Base-by-base conservation (phyloP, 1,284 basidiomycete genomes). In the Sanguinoderma infundibulare region DNA sequence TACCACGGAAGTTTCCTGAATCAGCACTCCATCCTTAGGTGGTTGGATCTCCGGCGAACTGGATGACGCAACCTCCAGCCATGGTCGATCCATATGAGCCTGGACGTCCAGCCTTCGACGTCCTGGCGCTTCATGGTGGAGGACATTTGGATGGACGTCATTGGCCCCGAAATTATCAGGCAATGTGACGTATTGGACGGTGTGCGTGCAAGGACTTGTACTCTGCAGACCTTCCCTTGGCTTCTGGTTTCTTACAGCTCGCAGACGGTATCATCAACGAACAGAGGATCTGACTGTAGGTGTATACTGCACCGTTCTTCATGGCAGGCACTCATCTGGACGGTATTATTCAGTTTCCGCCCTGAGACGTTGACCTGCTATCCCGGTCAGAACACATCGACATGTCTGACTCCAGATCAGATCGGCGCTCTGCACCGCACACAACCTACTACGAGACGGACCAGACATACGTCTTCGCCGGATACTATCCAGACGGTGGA, bases 231-330 rank as follows among this genome's bases (percentile, higher is more conserved):
- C 28, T 47, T 32, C 42, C 26, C 7, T 46, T 53, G 42, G 61
- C 30, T 50, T 6, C 40, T 30, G 6, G 1, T 44, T 51, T 28
- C 17, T 50, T 52, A 24, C 49, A 73, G 70, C 50, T 73, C 14
- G 53, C 52, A 2, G 76, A 77, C 57, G 73, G 73, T 3, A 72
- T 77, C 61, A 73, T 77, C 55, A 73, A 69, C 53, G 72, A 76
- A 44, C 76, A 76, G 1, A 69, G 69, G 40, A 62, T 60, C 15
- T 78, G 77, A 70, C 63, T 67, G 63, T 70, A 34, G 53, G 24
- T 17, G 5, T 4, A 28, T 20, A 8, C 10, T 15, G n/a, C 22
- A 20, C 6, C 10, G 5, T 34, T 26, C 24, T 7, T 14, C 14
- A 14, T 15, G 32, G 46, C 51, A 55, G 50, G 32, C 15, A 5